Evolutionary conservation across 2,329 filamentous ascomycete genomes (phyloP).

Genomic region (Aspergillus nomiae): DNA sequence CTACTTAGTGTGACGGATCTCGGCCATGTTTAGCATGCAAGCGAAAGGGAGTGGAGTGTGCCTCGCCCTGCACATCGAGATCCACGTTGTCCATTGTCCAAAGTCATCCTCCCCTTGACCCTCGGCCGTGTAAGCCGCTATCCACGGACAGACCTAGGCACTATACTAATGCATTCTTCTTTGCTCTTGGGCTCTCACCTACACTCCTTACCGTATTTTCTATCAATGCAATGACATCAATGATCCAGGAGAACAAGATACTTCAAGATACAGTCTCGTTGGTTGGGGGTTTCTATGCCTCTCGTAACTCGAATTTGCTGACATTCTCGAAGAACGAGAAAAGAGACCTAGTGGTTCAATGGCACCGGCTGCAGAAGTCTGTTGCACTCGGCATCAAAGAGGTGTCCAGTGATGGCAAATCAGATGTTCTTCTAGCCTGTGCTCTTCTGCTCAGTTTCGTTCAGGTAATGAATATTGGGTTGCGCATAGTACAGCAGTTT

Average conservation of each 20-base stretch:
- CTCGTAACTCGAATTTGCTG: neutral
- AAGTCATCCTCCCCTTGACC: neutral
- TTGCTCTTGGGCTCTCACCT: neutral
- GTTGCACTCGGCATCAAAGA: neutral
- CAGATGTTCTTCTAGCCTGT: neutral
- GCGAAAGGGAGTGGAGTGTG: neutral
- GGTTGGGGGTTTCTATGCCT: neutral
- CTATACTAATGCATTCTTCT: neutral
- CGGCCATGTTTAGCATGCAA: neutral
- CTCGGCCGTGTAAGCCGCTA: neutral
- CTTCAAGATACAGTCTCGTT: neutral
- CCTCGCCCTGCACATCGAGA: neutral
- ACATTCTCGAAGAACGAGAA: neutral
- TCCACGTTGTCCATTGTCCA: neutral
- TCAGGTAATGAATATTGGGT: neutral
- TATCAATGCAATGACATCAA: neutral
- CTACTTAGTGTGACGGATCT: neutral
- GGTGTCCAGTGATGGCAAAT: neutral
- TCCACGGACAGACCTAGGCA: neutral
- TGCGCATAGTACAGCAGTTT: neutral
- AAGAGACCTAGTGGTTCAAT: neutral
- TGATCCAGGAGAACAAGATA: neutral
- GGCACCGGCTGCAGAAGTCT: neutral
- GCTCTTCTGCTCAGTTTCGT: neutral
- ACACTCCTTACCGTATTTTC: neutral